A percentile compares a stretch with the other conserved stretches of the same genome.
phyloP scores from a whole-genome alignment of 2,329 filamentous ascomycete genomes.

The Aureobasidium sp. region DNA sequence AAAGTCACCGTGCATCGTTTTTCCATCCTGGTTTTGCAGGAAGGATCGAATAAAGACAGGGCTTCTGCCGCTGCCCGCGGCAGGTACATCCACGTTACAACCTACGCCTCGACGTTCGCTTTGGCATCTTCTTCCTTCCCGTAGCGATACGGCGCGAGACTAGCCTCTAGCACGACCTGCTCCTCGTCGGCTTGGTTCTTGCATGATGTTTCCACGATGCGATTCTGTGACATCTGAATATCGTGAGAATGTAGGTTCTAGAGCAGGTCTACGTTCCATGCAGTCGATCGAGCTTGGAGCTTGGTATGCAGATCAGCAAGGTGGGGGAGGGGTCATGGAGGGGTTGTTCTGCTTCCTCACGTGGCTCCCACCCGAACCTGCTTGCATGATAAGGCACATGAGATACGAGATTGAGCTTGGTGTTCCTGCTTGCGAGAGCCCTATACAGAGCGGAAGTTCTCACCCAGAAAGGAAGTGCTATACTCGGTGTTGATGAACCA shows the following conservation, averaged over 20 bases:
- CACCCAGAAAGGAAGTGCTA: neutral
- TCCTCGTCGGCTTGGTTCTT: neutral
- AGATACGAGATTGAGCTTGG: neutral
- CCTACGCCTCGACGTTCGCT: neutral
- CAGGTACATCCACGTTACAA: neutral
- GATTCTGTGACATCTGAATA: neutral
- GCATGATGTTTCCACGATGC: neutral
- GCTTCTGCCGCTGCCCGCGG: neutral
- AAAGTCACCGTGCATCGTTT: neutral
- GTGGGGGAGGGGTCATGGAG: conserved; percentile 6
- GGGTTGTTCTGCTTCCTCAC: neutral
- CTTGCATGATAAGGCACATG: neutral
- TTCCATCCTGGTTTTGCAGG: neutral
- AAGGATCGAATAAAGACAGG: neutral
- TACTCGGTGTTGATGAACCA: neutral
- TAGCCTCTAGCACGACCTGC: neutral
- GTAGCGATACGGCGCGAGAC: neutral
- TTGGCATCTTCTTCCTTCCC: neutral
- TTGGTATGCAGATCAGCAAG: neutral
- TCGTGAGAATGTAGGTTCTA: neutral
- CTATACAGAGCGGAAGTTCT: neutral
- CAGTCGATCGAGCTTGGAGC: neutral
- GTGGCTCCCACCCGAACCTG: neutral
- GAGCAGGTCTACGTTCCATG: neutral
- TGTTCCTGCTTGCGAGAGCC: neutral